Base-by-base conservation (phyloP, 2,329 filamentous ascomycete species). In the Fusarium kyushuense region DNA sequence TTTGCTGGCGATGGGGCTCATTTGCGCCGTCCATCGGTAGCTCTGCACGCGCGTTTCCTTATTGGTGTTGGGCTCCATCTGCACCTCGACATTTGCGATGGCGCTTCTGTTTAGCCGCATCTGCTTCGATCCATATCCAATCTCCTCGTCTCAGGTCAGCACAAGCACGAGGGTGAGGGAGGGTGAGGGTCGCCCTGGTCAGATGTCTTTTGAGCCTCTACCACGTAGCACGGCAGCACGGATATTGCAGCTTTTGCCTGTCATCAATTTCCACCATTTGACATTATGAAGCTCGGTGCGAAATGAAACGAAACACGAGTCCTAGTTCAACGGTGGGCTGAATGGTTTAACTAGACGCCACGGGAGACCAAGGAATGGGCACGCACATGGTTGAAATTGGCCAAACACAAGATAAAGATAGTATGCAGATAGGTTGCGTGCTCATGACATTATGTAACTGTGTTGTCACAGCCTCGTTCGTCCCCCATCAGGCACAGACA, bases 51-150 rank as follows among this genome's bases (percentile, higher is more conserved):
- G 58, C 70, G 65, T 68, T 67, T 46, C 62, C 65, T 36, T 64
- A 64, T 64, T 30, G 62, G 65, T 53, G 41, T 49, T 68, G 47
- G 65, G 58, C 42, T 40, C 55, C 60, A 72, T 70, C 59, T 65
- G 66, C 61, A 60, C 53, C 57, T 72, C 58, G 69, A 66, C 59
- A 58, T 43, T 61, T 62, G 56, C 65, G 55, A 72, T 57, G 61
- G 62, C 67, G 62, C 60, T 63, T 73, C 60, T 69, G 49, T 64
- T 65, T 74, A 74, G 71, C 68, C 49, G 70, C 70, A 69, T 70
- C 67, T 72, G 54, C 48, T 54, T 64, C 58, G 57, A 71, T 60
- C 69, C 65, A 68, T 62, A 46, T 60, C 58, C 67, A 72, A 72
- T 73, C 69, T 71, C 57, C 55, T 64, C 67, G 68, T 73, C 70